Percentiles rank a stretch among this genome's conserved stretches.
Conservation (phyloP, 1,284 basidiomycete species). For the Mycena sp. region DNA sequence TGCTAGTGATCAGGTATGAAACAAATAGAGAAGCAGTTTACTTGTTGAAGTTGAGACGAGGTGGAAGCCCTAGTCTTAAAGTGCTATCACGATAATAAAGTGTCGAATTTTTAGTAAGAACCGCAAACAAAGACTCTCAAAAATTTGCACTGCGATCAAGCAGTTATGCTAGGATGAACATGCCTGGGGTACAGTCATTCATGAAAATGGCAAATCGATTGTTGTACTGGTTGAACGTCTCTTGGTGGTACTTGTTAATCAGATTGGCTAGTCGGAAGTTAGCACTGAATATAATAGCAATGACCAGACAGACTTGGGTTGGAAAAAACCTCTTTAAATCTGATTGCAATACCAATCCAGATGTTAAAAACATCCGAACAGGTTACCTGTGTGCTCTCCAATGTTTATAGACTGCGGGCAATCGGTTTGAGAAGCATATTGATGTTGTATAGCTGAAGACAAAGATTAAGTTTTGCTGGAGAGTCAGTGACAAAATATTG, state of each 20-base stretch:
- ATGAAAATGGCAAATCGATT: not conserved
- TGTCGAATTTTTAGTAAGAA: not conserved
- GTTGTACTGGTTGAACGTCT: not conserved
- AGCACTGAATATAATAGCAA: not conserved
- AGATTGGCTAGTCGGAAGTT: not conserved
- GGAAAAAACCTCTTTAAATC: slow-evolving; percentile 19
- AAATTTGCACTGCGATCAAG: not conserved
- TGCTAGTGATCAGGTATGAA: not conserved
- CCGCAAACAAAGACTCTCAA: not conserved
- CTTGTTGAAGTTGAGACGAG: not conserved
- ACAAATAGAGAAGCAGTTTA: not conserved
- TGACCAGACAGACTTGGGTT: not conserved
- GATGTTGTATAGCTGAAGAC: no score
- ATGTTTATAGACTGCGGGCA: no score
- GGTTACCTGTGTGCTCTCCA: no score
- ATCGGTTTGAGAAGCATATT: no score
- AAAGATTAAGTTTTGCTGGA: no score
- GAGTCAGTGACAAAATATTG: no score
- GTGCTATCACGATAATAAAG: slow-evolving; percentile 10
- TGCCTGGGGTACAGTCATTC: not conserved
- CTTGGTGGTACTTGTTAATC: not conserved
- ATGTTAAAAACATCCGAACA: no score
- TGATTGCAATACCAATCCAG: no score
- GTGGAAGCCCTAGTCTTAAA: not conserved
- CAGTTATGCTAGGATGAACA: not conserved